Percentiles rank a stretch among this genome's conserved stretches.
Evolutionary conservation across 2,329 filamentous ascomycete species (phyloP).

Genomic region (Venturia carpophila): DNA sequence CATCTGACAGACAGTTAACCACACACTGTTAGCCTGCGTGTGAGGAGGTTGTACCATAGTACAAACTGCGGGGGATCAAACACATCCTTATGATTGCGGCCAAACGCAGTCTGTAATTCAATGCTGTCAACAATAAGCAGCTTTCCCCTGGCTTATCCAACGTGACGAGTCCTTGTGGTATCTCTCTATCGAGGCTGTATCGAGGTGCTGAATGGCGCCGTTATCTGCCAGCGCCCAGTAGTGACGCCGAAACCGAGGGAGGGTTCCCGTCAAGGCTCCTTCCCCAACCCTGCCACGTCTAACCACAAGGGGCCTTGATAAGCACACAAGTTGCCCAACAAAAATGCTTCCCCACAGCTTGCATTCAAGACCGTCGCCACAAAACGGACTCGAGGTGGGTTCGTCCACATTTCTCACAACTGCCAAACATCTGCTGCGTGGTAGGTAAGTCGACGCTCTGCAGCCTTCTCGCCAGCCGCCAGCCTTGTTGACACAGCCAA

Average conservation of each 20-base stretch:
- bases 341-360: conserved; percentile 1
- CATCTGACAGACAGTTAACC: neutral
- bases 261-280: no score
- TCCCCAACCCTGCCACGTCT: neutral
- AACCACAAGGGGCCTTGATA: neutral
- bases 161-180: neutral
- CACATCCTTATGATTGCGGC: no score
- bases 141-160: neutral
- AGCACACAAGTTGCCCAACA: conserved; percentile 3
- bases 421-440: neutral
- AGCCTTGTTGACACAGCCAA: neutral
- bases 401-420: conserved; percentile 8
- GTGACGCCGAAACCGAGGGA: no score
- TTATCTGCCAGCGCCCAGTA: neutral
- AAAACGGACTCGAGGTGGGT: neutral
- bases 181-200: no score
- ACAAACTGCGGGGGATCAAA: no score
- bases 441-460: neutral
- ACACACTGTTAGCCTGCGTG: no score
- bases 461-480: neutral
- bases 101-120: neutral
- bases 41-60: no score
- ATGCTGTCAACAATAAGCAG: neutral
- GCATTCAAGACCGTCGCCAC: neutral
- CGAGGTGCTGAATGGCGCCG: no score